A percentile compares a stretch with the other conserved stretches of the same genome.
Evolutionary conservation across 1,284 basidiomycete species (phyloP).

Genomic region (Volvariella volvacea): DNA sequence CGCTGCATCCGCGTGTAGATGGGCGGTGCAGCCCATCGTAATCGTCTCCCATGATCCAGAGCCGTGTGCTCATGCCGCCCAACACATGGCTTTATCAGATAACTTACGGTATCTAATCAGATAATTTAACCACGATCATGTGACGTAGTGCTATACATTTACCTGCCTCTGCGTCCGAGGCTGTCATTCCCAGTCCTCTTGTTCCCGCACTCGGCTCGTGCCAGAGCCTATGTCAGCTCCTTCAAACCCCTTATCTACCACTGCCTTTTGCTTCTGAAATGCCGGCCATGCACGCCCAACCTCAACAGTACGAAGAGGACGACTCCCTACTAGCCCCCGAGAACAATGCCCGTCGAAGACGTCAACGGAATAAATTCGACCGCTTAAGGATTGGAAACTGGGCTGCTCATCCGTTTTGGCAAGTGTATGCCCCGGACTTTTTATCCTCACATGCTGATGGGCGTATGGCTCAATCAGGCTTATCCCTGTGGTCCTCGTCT

Average conservation of each 20-base stretch:
- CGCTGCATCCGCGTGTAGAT: too few relatives aligned
- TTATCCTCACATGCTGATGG: neutral
- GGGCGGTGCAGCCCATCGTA: too few relatives aligned
- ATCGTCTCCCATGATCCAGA: too few relatives aligned
- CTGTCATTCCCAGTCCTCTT: neutral
- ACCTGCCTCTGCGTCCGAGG: too few relatives aligned
- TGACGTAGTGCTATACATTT: neutral
- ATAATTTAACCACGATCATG: slow-evolving; percentile 1
- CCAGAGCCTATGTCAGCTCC: neutral
- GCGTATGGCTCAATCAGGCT: slow-evolving; percentile 25
- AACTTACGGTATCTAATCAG: slow-evolving; percentile 3
- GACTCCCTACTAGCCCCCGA: neutral
- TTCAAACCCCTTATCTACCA: neutral
- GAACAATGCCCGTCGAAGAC: neutral
- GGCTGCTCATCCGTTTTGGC: slow-evolving; percentile 28
- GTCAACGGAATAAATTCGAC: neutral
- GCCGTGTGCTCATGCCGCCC: too few relatives aligned
- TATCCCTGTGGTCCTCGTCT: slow-evolving; percentile 34
- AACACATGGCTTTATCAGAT: too few relatives aligned
- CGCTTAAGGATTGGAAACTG: slow-evolving; percentile 8
- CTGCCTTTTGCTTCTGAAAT: too few relatives aligned
- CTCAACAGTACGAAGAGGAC: slow-evolving; percentile 2
- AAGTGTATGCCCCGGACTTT: slow-evolving; percentile 12
- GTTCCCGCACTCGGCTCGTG: neutral
- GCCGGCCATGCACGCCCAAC: neutral